phyloP scores from a whole-genome alignment of 2,329 filamentous ascomycete species.

The Lecanicillium sp. region DNA sequence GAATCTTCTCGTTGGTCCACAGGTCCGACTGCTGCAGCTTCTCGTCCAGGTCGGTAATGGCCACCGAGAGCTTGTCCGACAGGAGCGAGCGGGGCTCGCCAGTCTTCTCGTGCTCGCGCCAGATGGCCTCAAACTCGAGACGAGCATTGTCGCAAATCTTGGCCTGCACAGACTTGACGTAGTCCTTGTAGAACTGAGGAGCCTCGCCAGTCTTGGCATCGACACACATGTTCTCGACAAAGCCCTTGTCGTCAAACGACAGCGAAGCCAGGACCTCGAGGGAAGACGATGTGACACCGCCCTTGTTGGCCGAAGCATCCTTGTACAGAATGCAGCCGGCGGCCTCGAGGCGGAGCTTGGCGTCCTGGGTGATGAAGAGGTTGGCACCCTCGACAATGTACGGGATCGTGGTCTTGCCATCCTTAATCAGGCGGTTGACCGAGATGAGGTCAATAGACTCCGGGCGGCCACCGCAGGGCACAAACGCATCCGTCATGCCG shows the following conservation, averaged over 20 bases:
- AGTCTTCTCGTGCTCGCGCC: slow-evolving; percentile 83
- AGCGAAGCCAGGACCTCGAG: slow-evolving; percentile 91
- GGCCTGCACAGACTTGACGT: slow-evolving; percentile 85
- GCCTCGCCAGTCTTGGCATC: slow-evolving; percentile 57
- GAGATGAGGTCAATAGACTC: slow-evolving; percentile 92
- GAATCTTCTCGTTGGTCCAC: slow-evolving; percentile 76
- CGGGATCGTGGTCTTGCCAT: slow-evolving; percentile 79
- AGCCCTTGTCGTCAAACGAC: slow-evolving; percentile 84
- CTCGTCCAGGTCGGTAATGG: slow-evolving; percentile 95
- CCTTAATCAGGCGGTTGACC: slow-evolving; percentile 78
- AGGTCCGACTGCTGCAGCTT: slow-evolving; percentile 89
- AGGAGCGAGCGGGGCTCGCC: slow-evolving; percentile 75
- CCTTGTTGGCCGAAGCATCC: slow-evolving; percentile 97
- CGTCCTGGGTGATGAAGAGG: slow-evolving; percentile 97
- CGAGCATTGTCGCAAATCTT: slow-evolving; percentile 86
- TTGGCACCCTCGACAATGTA: slow-evolving; percentile 98
- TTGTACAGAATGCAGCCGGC: slow-evolving; percentile 96
- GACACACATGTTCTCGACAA: slow-evolving; percentile 91
- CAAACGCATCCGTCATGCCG: slow-evolving; percentile 77
- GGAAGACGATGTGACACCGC: slow-evolving; percentile 93
- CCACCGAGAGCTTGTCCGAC: slow-evolving; percentile 81
- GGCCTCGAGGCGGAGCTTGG: slow-evolving; percentile 88
- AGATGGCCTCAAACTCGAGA: slow-evolving; percentile 96
- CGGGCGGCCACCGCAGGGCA: slow-evolving; percentile 91
- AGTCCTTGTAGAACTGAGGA: slow-evolving; percentile 86